phyloP scores from a whole-genome alignment of 2,329 filamentous ascomycete genomes.

The Bipolaris oryzae region DNA sequence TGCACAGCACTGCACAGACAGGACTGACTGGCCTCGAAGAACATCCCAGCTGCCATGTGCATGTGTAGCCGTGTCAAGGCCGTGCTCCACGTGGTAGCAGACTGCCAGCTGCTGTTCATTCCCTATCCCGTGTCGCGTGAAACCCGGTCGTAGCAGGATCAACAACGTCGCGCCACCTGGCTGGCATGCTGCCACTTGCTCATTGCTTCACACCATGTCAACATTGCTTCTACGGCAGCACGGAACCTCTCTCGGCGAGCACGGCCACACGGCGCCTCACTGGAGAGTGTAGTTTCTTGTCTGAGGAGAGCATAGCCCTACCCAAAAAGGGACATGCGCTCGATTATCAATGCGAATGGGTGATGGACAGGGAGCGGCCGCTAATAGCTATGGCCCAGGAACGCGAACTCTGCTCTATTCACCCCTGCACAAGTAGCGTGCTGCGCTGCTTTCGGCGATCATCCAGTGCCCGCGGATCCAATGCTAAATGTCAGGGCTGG shows the following conservation, averaged over 20 bases:
- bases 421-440: constrained; percentile 22
- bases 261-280: neutral
- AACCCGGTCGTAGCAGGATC: constrained; percentile 22
- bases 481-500: constrained; percentile 20
- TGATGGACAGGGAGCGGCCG: constrained; percentile 16
- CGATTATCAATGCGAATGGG: constrained; percentile 22
- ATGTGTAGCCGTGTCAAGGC: constrained; percentile 5
- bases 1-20: constrained; percentile 23
- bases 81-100: constrained; percentile 31
- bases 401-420: constrained; percentile 16
- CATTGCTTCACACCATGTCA: neutral
- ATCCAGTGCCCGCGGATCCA: constrained; percentile 19
- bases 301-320: constrained; percentile 3
- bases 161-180: constrained; percentile 2
- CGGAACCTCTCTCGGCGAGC: neutral
- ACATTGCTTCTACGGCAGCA: constrained; percentile 4
- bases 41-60: neutral
- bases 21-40: constrained; percentile 8
- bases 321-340: constrained; percentile 8
- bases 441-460: constrained; percentile 13
- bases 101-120: constrained; percentile 14
- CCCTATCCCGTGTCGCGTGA: constrained; percentile 17
- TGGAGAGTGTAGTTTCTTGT: constrained; percentile 10
- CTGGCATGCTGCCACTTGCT: constrained; percentile 2
- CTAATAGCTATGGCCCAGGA: constrained; percentile 13